A percentile compares a stretch with the other conserved stretches of the same genome.
Conservation (phyloP, 202 grass and related monocot species). For the Elaeis oleifera region DNA sequence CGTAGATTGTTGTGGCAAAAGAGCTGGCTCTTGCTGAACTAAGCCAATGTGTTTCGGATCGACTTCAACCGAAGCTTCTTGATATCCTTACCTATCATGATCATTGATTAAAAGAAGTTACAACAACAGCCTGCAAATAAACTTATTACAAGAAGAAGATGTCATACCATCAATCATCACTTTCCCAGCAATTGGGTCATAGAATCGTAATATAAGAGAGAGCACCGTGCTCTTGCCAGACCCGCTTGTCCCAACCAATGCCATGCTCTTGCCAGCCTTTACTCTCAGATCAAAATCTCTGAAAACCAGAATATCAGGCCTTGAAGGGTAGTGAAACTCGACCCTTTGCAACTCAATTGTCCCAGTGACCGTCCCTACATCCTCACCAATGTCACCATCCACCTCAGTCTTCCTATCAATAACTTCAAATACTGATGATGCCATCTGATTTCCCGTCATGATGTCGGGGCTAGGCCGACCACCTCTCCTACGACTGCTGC, state of each 20-base stretch:
- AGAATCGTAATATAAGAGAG: slow-evolving; percentile 77
- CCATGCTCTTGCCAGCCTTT: slow-evolving; percentile 94
- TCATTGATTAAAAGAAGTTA: background rate
- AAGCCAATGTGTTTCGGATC: slow-evolving; percentile 70
- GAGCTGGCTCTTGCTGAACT: slow-evolving; percentile 84
- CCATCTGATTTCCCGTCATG: slow-evolving; percentile 98
- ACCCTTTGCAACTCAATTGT: slow-evolving; percentile 62
- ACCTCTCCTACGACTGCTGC: slow-evolving; percentile 80
- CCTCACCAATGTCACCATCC: slow-evolving; percentile 50
- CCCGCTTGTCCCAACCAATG: slow-evolving; percentile 87
- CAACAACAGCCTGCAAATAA: too few species aligned
- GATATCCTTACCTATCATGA: slow-evolving; percentile 60
- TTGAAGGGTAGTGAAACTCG: slow-evolving; percentile 71
- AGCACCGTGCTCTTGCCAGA: slow-evolving; percentile 92
- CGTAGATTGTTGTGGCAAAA: slow-evolving; percentile 83
- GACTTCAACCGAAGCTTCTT: slow-evolving; percentile 79
- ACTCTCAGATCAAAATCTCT: slow-evolving; percentile 71
- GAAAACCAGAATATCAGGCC: slow-evolving; percentile 69
- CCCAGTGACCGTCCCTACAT: slow-evolving; percentile 58
- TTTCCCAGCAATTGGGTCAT: slow-evolving; percentile 61
- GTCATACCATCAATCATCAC: slow-evolving; percentile 70
- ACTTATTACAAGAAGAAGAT: too few species aligned
- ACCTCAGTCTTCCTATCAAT: slow-evolving; percentile 83
- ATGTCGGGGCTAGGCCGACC: slow-evolving; percentile 75
- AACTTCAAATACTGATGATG: slow-evolving; percentile 76